A percentile compares a stretch with the other conserved stretches of the same genome.
Conservation (phyloP, 2,329 filamentous ascomycete species). For the Cladobotryum protrusum region DNA sequence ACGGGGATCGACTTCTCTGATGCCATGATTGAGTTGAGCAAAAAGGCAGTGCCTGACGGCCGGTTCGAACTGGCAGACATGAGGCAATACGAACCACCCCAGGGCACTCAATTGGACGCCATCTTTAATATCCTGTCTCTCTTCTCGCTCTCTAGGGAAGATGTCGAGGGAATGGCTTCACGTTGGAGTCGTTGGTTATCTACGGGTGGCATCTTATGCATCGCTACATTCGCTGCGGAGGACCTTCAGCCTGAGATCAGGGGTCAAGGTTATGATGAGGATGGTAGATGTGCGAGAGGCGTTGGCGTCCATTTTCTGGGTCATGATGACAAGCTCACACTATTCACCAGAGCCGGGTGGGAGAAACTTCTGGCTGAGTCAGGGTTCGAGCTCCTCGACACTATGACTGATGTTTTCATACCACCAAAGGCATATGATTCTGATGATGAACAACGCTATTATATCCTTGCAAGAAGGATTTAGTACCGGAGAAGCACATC, state of each 20-base stretch:
- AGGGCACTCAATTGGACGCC: background rate
- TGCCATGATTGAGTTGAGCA: background rate
- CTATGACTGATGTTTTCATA: background rate
- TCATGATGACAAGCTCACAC: background rate
- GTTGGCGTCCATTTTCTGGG: background rate
- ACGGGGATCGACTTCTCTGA: background rate
- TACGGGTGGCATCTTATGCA: background rate
- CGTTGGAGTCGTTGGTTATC: background rate
- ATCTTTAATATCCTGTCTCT: background rate
- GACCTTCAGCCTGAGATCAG: too few species aligned
- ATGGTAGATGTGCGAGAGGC: background rate
- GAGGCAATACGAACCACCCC: background rate
- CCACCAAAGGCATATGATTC: background rate
- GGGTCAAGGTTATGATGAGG: background rate
- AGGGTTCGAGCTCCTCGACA: background rate
- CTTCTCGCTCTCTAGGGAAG: background rate
- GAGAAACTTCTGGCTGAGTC: background rate
- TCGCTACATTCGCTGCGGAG: background rate
- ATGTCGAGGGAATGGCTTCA: background rate
- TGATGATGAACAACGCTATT: background rate
- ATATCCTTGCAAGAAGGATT: background rate
- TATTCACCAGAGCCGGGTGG: background rate
- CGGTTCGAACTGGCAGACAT: background rate
- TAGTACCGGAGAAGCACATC: too few species aligned
- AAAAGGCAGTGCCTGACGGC: background rate